Evolutionary conservation across 2,329 filamentous ascomycete genomes (phyloP).

Genomic region (Rhynchosporium secalis): DNA sequence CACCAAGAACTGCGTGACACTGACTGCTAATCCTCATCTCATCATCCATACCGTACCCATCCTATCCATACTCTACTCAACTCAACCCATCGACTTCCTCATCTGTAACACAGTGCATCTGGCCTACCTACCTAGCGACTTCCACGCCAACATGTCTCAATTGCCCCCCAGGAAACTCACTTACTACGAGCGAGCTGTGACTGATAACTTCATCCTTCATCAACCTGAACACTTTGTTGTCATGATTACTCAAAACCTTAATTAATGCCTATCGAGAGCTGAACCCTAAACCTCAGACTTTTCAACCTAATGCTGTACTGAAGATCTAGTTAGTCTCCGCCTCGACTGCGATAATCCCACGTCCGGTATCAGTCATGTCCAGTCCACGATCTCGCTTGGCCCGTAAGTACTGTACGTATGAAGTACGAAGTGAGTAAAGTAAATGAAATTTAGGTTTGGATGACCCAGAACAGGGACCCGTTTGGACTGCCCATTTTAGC

Average conservation of each 20-base stretch:
- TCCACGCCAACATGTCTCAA: background rate
- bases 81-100: no score
- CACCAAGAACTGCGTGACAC: background rate
- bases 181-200: no score
- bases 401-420: background rate
- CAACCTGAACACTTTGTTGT: no score
- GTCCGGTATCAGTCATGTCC: background rate
- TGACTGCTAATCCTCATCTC: no score
- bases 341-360: background rate
- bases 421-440: no score
- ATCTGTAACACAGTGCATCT: no score
- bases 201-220: no score
- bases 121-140: background rate
- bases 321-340: constrained; percentile 2
- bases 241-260: no score
- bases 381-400: background rate
- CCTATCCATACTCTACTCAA: no score
- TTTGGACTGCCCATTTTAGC: background rate
- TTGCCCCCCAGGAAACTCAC: no score
- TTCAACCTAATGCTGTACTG: background rate
- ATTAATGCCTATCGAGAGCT: no score
- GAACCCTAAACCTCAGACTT: background rate
- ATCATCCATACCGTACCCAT: no score
- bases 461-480: background rate
- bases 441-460: background rate